These are phyloP conservation scores for Colletotrichum spinosum DNA, from an alignment of 2,329 filamentous ascomycete species.

Conservation along the genomic window DNA sequence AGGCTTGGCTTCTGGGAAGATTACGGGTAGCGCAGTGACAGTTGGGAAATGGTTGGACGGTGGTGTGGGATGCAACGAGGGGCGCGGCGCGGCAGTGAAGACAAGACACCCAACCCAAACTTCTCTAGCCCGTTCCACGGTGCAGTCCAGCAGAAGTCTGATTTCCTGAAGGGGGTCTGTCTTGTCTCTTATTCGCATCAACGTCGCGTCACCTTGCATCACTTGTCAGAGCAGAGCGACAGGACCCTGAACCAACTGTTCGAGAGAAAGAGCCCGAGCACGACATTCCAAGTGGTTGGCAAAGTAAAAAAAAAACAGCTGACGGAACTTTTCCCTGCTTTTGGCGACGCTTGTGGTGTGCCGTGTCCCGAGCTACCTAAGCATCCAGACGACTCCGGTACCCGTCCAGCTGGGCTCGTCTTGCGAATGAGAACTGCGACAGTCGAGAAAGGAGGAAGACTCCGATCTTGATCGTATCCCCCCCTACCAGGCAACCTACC, in stretches of 20 bases:
- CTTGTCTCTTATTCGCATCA: conserved; percentile 14
- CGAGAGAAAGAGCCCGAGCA: conserved; percentile 14
- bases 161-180: neutral
- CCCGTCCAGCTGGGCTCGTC: conserved; percentile 15
- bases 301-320: conserved; percentile 5
- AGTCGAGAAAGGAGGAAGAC: conserved; percentile 16
- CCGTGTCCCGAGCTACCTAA: conserved; percentile 29
- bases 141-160: too few relatives aligned
- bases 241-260: conserved; percentile 23
- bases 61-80: neutral
- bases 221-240: conserved; percentile 13
- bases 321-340: conserved; percentile 20
- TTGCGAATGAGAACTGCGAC: too few relatives aligned
- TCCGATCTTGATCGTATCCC: conserved; percentile 12
- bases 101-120: conserved; percentile 18
- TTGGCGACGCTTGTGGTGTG: conserved; percentile 16
- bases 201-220: conserved; percentile 22
- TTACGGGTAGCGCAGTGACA: conserved; percentile 19
- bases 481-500: neutral
- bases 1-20: conserved; percentile 19
- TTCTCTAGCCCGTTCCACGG: neutral
- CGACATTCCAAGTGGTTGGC: neutral
- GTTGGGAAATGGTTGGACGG: neutral
- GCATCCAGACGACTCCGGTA: neutral
- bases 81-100: conserved; percentile 14